Conservation (phyloP, 371 early-diverging fungal genomes). For the Syncephalis plumigaleata region DNA sequence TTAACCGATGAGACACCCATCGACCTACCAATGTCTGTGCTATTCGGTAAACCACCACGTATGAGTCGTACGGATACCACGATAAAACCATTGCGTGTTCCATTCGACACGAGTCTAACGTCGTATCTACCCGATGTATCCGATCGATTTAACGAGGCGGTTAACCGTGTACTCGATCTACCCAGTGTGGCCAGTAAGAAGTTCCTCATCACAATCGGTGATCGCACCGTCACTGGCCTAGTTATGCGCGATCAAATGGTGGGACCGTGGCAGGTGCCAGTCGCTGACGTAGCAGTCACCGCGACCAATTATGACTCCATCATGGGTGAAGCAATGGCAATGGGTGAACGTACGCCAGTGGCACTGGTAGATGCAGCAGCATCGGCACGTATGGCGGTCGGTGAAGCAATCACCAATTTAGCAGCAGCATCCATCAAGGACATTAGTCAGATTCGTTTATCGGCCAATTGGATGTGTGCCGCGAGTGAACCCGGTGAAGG, state of each 20-base stretch:
- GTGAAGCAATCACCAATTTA: slow-evolving; percentile 78
- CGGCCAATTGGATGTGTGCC: slow-evolving; percentile 97
- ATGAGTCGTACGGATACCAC: slow-evolving; percentile 65
- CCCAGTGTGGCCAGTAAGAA: slow-evolving; percentile 84
- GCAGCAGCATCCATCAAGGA: slow-evolving; percentile 67
- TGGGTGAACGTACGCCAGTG: slow-evolving; percentile 87
- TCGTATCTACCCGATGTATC: slow-evolving; percentile 23
- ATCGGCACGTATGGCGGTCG: slow-evolving; percentile 90
- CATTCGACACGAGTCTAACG: slow-evolving; percentile 42
- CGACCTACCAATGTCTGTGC: slow-evolving; percentile 83
- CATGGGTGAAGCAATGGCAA: slow-evolving; percentile 90
- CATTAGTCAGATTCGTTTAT: slow-evolving; percentile 58
- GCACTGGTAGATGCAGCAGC: slow-evolving; percentile 76
- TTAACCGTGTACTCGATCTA: slow-evolving; percentile 58
- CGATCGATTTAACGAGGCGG: slow-evolving; percentile 32
- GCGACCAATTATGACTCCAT: slow-evolving; percentile 48
- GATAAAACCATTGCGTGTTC: slow-evolving; percentile 23
- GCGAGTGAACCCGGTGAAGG: slow-evolving; percentile 85
- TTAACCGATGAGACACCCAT: slow-evolving; percentile 49
- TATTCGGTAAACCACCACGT: slow-evolving; percentile 93
- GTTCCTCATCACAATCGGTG: slow-evolving; percentile 94
- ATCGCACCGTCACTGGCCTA: slow-evolving; percentile 84
- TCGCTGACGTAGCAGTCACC: slow-evolving; percentile 87
- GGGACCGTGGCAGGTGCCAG: slow-evolving; percentile 94
- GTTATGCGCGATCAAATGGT: slow-evolving; percentile 94